Evolutionary conservation across 2,329 filamentous ascomycete species (phyloP).

Genomic region (Neurospora sp.): DNA sequence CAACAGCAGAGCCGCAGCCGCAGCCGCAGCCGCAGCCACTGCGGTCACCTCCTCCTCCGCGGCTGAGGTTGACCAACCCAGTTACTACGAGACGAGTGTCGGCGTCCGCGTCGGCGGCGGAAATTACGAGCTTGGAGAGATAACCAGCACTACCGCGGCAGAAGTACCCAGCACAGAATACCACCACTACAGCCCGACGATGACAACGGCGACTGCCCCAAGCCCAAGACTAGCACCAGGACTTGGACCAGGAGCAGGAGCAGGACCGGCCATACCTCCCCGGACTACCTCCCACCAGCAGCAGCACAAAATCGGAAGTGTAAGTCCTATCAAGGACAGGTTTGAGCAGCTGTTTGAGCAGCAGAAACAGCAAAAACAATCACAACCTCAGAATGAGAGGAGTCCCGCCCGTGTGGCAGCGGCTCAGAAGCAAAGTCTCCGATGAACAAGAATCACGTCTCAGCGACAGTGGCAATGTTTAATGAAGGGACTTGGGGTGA

Average conservation of each 20-base stretch:
- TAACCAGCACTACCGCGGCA: not conserved
- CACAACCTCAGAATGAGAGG: not conserved
- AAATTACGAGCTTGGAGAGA: not conserved
- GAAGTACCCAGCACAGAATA: not conserved
- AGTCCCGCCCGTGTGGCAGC: not conserved
- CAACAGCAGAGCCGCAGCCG: not conserved
- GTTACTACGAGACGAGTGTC: not conserved
- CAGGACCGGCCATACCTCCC: not conserved
- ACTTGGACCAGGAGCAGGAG: not conserved
- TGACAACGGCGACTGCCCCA: not conserved
- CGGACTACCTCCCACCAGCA: not conserved
- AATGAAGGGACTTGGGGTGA: not conserved
- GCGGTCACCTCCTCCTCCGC: not conserved
- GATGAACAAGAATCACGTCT: not conserved
- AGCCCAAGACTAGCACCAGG: not conserved
- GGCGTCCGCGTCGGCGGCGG: not conserved
- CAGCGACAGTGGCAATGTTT: not conserved
- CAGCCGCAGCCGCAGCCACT: not conserved
- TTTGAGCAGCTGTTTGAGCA: not conserved
- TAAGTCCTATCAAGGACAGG: not conserved
- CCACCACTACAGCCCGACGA: not conserved
- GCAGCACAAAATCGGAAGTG: not conserved
- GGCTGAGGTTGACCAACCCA: not conserved
- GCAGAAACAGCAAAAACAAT: not conserved
- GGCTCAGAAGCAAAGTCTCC: not conserved